Evolutionary conservation across 2,329 filamentous ascomycete species (phyloP), one percentile per base, ranked within the genome.

Genomic region (Trichoderma simmonsii): DNA sequence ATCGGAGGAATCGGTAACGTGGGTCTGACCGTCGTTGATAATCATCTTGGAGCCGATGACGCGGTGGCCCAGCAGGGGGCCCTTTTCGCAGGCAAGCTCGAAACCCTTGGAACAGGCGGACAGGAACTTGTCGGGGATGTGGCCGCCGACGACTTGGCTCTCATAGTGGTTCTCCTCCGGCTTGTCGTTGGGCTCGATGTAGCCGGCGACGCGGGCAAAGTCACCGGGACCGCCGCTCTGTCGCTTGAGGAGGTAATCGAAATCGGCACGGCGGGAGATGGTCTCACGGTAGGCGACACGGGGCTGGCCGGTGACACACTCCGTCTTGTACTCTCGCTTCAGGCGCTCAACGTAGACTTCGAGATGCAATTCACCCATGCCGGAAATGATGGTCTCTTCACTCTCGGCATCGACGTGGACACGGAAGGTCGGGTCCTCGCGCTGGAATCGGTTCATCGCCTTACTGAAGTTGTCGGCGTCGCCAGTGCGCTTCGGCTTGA

Each of bases 271-370:
- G 74, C 91, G 86, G 67, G 92, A 92, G 78, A 99, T 92, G 51
- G 95, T 98, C 85, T 99, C 96, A 76, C 96, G 92, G 86, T 98
- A 99, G 26, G 96, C 94, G 75, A 99, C 96, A 81, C 97, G 95
- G 5, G 96, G 96, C 81, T 97, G 93, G 72, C 96, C 96, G n/a
- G 95, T 98, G 78, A 93, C 88, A 82, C 95, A 97, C 75, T 98
- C 96, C 69, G 97, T 95, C 80, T 93, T 94, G 88, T 99, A 99
- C 84, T 99, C 96, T 79, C 96, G 92, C 77, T 93, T 92, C 85
- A 99, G 95, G 77, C 96, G 94, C 85, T 99, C 96, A 65, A 99
- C 91, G 82, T 99, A 99, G 79, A 99, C 97, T 79, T 97, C 95
- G 32, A 99, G 87, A 82, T 99, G 96, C 76, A 99, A 83, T 82